A percentile compares a stretch with the other conserved stretches of the same genome.
Conservation (phyloP, 352 stramenopile genomes). For the Ophiocytium majus region DNA sequence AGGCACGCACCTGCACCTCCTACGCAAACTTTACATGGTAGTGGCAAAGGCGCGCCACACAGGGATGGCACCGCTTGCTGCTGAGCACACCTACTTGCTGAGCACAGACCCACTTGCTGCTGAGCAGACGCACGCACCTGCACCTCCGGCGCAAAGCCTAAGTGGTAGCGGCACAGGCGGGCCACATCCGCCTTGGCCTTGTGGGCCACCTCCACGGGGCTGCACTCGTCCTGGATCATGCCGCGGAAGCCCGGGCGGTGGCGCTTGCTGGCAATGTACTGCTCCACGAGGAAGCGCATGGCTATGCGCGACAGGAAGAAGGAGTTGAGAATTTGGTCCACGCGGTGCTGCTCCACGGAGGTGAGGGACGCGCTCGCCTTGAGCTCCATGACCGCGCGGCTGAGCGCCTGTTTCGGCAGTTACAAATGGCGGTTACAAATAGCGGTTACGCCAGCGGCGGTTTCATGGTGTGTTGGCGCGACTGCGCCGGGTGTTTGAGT, state of each 20-base stretch:
- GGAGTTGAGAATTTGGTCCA: conserved; percentile 50
- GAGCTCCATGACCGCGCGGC: conserved; percentile 45
- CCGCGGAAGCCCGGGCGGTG: conserved; percentile 57
- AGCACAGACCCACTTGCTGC: too few species aligned
- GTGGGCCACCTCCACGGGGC: conserved; percentile 51
- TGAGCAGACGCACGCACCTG: conserved; percentile 36
- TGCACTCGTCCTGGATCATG: conserved; percentile 58
- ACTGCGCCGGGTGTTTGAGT: too few species aligned
- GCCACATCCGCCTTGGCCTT: conserved; percentile 55
- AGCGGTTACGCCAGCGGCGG: too few species aligned
- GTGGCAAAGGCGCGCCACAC: too few species aligned
- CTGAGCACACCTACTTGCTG: too few species aligned
- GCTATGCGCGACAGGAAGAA: conserved; percentile 59
- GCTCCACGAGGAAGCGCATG: conserved; percentile 60
- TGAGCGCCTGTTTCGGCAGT: conserved; percentile 53
- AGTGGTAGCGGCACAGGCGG: conserved; percentile 50
- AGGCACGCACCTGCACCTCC: too few species aligned
- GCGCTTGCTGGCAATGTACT: conserved; percentile 58
- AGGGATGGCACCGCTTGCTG: too few species aligned
- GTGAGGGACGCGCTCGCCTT: conserved; percentile 28
- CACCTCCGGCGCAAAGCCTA: conserved; percentile 47
- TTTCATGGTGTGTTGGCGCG: too few species aligned
- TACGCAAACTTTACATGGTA: too few species aligned
- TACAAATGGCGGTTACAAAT: too few species aligned
- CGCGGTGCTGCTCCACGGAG: conserved; percentile 44